A percentile compares a stretch with the other conserved stretches of the same genome.
Evolutionary conservation across 768 basidiomycete genomes (phyloP).

Genomic region (Boletales sp.): DNA sequence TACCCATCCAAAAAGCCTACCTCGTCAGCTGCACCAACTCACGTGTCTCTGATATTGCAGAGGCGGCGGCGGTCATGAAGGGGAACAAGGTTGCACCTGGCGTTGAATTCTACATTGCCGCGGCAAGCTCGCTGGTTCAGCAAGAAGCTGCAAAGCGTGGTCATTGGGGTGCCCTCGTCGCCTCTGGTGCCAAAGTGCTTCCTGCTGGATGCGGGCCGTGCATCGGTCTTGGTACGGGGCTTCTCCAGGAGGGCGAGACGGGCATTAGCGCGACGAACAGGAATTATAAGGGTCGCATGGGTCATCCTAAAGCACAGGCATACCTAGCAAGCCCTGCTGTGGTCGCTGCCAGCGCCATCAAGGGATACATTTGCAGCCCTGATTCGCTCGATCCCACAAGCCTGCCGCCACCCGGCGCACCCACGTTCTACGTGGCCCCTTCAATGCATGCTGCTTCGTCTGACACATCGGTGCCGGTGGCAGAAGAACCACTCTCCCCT

Average conservation of each 20-base stretch:
- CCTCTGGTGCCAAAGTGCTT: conserved; percentile 87
- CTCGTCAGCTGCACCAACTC: conserved; percentile 98
- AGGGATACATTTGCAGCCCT: conserved; percentile 87
- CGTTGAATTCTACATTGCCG: conserved; percentile 97
- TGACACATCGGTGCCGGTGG: conserved; percentile 18
- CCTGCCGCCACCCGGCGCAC: conserved; percentile 50
- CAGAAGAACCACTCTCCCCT: conserved; percentile 64
- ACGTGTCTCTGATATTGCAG: conserved; percentile 89
- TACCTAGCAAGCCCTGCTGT: conserved; percentile 97
- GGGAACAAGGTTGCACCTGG: conserved; percentile 79
- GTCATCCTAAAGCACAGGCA: conserved; percentile 88
- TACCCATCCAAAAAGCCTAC: conserved; percentile 94
- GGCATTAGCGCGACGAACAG: conserved; percentile 98
- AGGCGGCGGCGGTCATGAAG: conserved; percentile 85
- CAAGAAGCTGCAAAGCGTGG: conserved; percentile 81
- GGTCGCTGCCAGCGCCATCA: conserved; percentile 92
- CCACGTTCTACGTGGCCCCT: conserved; percentile 53
- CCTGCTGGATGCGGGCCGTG: conserved; percentile 98
- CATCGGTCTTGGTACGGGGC: conserved; percentile 90
- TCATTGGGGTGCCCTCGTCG: conserved; percentile 82
- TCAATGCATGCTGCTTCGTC: conserved; percentile 28
- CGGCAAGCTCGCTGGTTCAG: conserved; percentile 90
- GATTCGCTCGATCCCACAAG: conserved; percentile 52
- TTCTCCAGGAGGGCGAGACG: conserved; percentile 90
- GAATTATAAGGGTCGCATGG: conserved; percentile 99